Conservation (phyloP, 2,329 filamentous ascomycete species). For the Claviceps paspali region DNA sequence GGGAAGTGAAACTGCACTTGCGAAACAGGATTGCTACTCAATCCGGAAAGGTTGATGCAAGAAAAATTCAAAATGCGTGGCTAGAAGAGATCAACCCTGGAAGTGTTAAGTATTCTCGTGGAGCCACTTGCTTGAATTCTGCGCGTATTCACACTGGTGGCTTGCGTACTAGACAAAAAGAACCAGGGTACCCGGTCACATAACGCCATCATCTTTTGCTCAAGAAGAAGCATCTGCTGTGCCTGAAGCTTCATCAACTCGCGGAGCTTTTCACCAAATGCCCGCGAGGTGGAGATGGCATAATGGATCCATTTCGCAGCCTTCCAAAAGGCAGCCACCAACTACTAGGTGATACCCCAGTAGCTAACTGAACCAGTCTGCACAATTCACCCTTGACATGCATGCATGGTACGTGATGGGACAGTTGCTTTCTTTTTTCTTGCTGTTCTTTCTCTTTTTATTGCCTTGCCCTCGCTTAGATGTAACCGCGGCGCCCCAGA, state of each 20-base stretch:
- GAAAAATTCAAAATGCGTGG: background rate
- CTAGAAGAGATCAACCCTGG: background rate
- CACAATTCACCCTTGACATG: too few relatives aligned
- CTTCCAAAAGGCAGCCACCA: background rate
- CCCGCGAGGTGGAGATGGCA: too few relatives aligned
- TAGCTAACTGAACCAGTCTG: too few relatives aligned
- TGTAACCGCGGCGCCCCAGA: background rate
- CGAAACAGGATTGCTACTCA: background rate
- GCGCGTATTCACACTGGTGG: constrained; percentile 2
- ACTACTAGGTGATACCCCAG: too few relatives aligned
- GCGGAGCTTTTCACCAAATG: background rate
- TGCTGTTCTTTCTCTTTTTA: too few relatives aligned
- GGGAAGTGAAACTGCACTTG: background rate
- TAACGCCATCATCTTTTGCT: background rate
- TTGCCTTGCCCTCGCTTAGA: constrained; percentile 3
- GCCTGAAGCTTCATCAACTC: background rate
- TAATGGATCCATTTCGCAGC: background rate
- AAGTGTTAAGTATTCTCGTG: constrained; percentile 2
- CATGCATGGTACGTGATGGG: too few relatives aligned
- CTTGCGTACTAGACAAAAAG: background rate
- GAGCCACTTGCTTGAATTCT: background rate
- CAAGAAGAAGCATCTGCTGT: background rate
- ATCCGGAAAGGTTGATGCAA: constrained; percentile 1
- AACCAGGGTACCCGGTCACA: background rate
- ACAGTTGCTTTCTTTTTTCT: background rate